Conservation (phyloP, 805 yeast species). For the Starmerella bombicola region DNA sequence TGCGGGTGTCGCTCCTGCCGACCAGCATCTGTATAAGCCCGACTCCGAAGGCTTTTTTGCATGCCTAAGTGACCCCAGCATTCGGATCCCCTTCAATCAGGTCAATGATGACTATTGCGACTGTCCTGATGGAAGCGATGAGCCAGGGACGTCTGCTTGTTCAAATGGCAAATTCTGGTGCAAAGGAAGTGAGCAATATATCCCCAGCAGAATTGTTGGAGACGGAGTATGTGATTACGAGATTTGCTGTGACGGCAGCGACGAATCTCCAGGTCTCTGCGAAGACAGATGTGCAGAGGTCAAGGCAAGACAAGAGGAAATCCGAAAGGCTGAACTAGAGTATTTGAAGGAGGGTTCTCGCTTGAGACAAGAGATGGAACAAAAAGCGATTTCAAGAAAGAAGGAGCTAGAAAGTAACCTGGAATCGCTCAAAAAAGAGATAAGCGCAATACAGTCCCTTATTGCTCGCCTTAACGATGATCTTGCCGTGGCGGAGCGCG, state of each 20-base stretch:
- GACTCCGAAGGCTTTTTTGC: constrained; percentile 45
- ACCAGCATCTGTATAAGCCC: constrained; percentile 36
- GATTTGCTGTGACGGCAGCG: constrained; percentile 87
- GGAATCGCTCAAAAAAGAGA: background rate
- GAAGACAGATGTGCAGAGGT: constrained; percentile 45
- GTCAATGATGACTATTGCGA: constrained; percentile 88
- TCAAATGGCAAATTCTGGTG: constrained; percentile 51
- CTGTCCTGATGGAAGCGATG: constrained; percentile 96
- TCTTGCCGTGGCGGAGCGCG: constrained; percentile 24
- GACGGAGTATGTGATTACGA: constrained; percentile 91
- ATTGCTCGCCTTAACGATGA: constrained; percentile 25
- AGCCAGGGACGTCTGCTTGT: constrained; percentile 91
- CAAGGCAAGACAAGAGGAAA: constrained; percentile 30
- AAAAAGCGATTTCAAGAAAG: constrained; percentile 21
- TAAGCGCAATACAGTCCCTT: constrained; percentile 4
- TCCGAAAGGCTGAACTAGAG: constrained; percentile 12
- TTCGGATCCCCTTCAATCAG: constrained; percentile 44
- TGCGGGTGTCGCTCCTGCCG: constrained; percentile 21
- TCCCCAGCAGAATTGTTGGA: constrained; percentile 57
- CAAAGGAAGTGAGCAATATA: constrained; percentile 48
- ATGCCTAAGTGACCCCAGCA: constrained; percentile 58
- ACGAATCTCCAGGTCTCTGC: constrained; percentile 50
- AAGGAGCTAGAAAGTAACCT: constrained; percentile 7
- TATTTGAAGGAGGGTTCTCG: constrained; percentile 28
- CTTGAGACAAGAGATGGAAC: constrained; percentile 28